Percentiles rank a stretch among this genome's conserved stretches.
Evolutionary conservation across 371 early-diverging fungal genomes (phyloP).

Genomic region (Mucor piriformis): DNA sequence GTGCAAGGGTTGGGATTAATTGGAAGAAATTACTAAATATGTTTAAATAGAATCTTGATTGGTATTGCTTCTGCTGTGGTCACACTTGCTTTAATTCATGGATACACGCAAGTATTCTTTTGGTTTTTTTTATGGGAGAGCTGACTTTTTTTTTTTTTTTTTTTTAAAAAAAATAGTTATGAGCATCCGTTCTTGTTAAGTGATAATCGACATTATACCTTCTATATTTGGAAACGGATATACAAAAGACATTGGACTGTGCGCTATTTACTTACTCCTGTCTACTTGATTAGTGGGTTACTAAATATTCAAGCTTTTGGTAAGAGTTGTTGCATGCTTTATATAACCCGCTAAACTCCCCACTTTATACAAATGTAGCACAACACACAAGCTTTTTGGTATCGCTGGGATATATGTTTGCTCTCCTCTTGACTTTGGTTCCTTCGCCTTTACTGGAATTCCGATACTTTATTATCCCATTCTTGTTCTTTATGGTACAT

Average conservation of each 20-base stretch:
- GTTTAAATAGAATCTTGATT: neutral
- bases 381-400: slow-evolving; percentile 46
- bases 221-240: slow-evolving; percentile 90
- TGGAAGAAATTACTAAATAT: neutral
- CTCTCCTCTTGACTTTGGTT: slow-evolving; percentile 65
- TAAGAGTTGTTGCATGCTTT: too few species aligned
- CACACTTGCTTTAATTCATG: slow-evolving; percentile 35
- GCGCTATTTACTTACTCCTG: slow-evolving; percentile 70
- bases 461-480: slow-evolving; percentile 93
- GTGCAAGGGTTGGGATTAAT: neutral
- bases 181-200: slow-evolving; percentile 94
- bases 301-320: slow-evolving; percentile 39
- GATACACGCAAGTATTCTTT: slow-evolving; percentile 58
- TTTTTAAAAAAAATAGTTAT: slow-evolving; percentile 44
- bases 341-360: too few species aligned
- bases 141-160: too few species aligned
- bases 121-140: neutral
- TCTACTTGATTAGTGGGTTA: slow-evolving; percentile 61
- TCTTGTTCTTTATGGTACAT: slow-evolving; percentile 73
- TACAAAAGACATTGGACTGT: slow-evolving; percentile 59
- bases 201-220: slow-evolving; percentile 95
- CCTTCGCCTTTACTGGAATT: slow-evolving; percentile 95
- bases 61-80: neutral
- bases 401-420: slow-evolving; percentile 48
- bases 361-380: too few species aligned